Base-by-base conservation (phyloP, 495 filamentous ascomycete species). In the Lasiosphaeriaceae sp. region DNA sequence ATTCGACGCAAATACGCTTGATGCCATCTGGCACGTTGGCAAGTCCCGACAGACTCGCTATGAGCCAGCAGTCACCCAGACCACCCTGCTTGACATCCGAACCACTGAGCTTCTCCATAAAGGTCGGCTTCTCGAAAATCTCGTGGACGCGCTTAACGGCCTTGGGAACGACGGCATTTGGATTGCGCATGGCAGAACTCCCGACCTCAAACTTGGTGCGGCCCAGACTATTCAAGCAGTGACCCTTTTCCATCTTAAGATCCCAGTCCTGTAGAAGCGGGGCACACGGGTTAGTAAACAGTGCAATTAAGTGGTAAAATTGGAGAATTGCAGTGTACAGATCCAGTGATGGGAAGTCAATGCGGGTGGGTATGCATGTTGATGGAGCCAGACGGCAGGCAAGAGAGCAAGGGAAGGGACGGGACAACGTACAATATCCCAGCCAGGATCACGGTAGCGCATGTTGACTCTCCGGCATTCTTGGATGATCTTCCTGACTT, bases 21-120 rank as follows among this genome's bases (percentile, higher is more conserved):
- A 97, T 85, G 26, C 92, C 76, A 11, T 83, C 86, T 29, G 84
- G 71, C 57, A 92, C 90, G 58, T 90, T 93, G 19, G 86, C 86
- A 58, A 96, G 77, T 0, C 90, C 91, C 52, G 86, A 90, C 16
- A 97, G 68, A n/a, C 90, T 90, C 24, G 92, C 87, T 75, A 97
- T 83, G 49, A 96, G 81, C 92, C 92, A 97, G 75, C 93, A 97
- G 67, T 97, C 90, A 22, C 93, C 93, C 55, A 89, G 85, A 52
- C 82, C 79, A 2, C 87, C 87, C 64, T 94, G 88, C 58, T 89
- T 88, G 47, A 95, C 84, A 71, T 95, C 89, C 54, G 87, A 86
- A 20, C 85, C 87, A 24, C 83, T 84, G 23, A 90, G 84, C 57
- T 90, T 86, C 54, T 86, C 80, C 66, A 85, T 89, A 68, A 97